Conservation (phyloP, 768 basidiomycete species). For the Dentipellis fragilis region DNA sequence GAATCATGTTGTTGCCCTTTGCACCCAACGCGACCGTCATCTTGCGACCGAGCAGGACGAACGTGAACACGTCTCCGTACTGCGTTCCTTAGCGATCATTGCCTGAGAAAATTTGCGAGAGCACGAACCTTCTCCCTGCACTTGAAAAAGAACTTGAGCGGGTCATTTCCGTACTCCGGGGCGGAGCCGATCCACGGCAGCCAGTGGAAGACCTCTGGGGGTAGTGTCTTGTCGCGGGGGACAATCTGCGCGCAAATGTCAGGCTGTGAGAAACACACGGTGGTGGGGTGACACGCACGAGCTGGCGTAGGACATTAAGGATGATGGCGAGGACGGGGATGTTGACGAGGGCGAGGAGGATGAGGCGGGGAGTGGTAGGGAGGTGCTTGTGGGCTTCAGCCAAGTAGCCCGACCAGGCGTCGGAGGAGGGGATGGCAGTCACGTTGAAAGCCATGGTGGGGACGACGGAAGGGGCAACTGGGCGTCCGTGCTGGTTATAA, state of each 20-base stretch:
- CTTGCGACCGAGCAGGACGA: slow-evolving; percentile 78
- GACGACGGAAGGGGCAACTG: not conserved
- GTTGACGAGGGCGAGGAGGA: slow-evolving; percentile 44
- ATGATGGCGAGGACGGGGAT: slow-evolving; percentile 58
- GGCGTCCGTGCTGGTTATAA: not conserved
- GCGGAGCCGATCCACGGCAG: slow-evolving; percentile 88
- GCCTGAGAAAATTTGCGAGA: not conserved
- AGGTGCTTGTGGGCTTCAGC: slow-evolving; percentile 15
- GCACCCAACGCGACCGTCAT: slow-evolving; percentile 88
- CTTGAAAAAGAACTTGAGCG: slow-evolving; percentile 75
- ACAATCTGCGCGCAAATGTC: slow-evolving; percentile 35
- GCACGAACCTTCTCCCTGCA: slow-evolving; percentile 64
- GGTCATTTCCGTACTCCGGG: slow-evolving; percentile 83
- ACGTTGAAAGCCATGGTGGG: slow-evolving; percentile 17
- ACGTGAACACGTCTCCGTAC: slow-evolving; percentile 98
- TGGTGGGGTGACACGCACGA: slow-evolving; percentile 37
- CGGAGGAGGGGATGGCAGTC: slow-evolving; percentile 10
- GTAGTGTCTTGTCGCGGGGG: slow-evolving; percentile 60
- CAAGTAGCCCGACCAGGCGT: slow-evolving; percentile 21
- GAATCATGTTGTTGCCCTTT: slow-evolving; percentile 87
- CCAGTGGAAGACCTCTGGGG: slow-evolving; percentile 90
- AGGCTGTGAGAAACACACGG: not conserved
- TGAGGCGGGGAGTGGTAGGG: slow-evolving; percentile 15
- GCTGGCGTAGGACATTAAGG: slow-evolving; percentile 70
- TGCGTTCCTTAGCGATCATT: slow-evolving; percentile 21